Evolutionary conservation across 306 rosid genomes (phyloP), one percentile per base, ranked within the genome.

Genomic region (Nissolia schottii): DNA sequence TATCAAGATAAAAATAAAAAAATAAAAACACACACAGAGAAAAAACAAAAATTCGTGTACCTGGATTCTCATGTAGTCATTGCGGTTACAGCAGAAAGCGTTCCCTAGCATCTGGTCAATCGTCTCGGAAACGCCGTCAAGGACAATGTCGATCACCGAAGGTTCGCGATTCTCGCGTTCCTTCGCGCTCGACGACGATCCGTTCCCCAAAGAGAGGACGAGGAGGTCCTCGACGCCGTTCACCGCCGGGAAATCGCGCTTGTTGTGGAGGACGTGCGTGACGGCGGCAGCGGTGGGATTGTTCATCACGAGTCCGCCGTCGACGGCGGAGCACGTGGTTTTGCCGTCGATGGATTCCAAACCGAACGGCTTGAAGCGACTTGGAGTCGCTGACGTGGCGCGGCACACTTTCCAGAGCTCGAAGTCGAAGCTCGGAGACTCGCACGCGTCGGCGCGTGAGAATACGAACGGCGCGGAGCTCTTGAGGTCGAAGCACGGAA

Each of bases 271-370:
- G 32, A 85, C 99, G 81, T 94, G 99, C 15, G 96, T 94, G 6
- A 94, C 96, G 0, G 97, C 95, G 0, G 99, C 99, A 1, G 97
- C 91, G 13, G 99, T 84, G 0, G 99, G 97, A 50, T 94, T 94
- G 84, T 94, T 94, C 99, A 94, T 94, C 4, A 94, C 99, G 8
- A 94, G 79, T 3, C 99, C 97, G 4, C 97, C 99, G 87, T 91
- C 96, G 0, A 94, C 79, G 79, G 96, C 97, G 22, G 85, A 63
- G 88, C 97, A 94, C 3, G 90, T 74, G 0, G 95, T 94, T 56
- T 87, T 94, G 0, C 92, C 93, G 78, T 94, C 96, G 7, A 85
- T 82, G 40, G 99, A 94, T n/a, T 77, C 51, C n/a, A 94, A 79
- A n/a, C 50, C 22, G 63, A 94, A 91, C 7, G 99, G 96, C 79